phyloP scores from a whole-genome alignment of 2,329 filamentous ascomycete genomes.

The Paramyrothecium roridum region DNA sequence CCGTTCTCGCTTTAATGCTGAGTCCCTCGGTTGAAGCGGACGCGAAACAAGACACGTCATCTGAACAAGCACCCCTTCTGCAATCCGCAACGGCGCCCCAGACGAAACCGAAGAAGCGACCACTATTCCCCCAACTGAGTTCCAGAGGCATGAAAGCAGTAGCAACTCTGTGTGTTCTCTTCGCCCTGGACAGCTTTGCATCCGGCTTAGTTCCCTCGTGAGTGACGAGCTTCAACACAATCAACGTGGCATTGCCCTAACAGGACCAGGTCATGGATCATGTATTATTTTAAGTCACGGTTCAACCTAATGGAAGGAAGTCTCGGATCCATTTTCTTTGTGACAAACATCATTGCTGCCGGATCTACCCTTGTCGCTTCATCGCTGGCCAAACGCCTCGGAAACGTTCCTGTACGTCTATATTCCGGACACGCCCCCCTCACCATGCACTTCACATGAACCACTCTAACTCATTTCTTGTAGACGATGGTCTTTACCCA shows the following conservation, averaged over 20 bases:
- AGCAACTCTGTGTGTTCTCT: slow-evolving; percentile 62
- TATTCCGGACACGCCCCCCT: no score
- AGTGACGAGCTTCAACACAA: slow-evolving; percentile 16
- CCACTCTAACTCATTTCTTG: not conserved
- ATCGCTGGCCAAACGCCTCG: slow-evolving; percentile 51
- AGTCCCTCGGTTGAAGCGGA: slow-evolving; percentile 42
- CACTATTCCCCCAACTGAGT: slow-evolving; percentile 55
- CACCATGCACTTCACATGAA: no score
- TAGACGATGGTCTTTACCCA: slow-evolving; percentile 75
- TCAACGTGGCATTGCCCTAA: not conserved
- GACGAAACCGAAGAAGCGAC: not conserved
- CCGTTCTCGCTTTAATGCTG: slow-evolving; percentile 47
- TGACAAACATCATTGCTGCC: slow-evolving; percentile 48
- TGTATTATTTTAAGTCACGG: slow-evolving; percentile 50
- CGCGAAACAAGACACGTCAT: slow-evolving; percentile 1
- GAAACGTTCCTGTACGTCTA: slow-evolving; percentile 59
- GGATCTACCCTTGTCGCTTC: slow-evolving; percentile 50
- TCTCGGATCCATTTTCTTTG: slow-evolving; percentile 54
- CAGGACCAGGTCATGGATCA: slow-evolving; percentile 52
- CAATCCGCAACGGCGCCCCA: slow-evolving; percentile 1
- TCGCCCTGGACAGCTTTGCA: slow-evolving; percentile 66
- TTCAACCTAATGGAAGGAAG: slow-evolving; percentile 45
- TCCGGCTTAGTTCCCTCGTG: slow-evolving; percentile 66
- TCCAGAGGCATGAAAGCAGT: slow-evolving; percentile 51
- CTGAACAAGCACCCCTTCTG: slow-evolving; percentile 23